Evolutionary conservation across 2,329 filamentous ascomycete species (phyloP).

Genomic region (Coniochaeta sp.): DNA sequence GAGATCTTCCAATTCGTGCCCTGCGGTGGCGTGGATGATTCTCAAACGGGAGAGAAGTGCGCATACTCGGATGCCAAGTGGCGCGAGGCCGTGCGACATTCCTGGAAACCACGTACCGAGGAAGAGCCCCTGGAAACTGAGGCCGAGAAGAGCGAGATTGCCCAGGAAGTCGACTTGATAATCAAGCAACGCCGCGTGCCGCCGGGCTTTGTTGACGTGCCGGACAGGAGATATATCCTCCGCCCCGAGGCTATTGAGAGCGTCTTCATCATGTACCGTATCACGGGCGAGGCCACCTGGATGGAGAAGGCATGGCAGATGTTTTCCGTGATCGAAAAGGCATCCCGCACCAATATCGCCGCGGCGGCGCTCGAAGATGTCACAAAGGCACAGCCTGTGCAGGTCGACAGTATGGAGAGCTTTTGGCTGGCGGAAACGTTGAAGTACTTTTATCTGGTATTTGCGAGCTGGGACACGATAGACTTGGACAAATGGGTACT

Average conservation of each 20-base stretch:
- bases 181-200: constrained; percentile 34
- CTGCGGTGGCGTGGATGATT: constrained; percentile 18
- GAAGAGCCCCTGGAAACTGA: neutral
- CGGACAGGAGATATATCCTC: constrained; percentile 54
- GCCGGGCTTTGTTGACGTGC: constrained; percentile 46
- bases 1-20: constrained; percentile 46
- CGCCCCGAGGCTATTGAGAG: constrained; percentile 75
- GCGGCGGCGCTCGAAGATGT: constrained; percentile 62
- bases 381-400: constrained; percentile 29
- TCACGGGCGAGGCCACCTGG: constrained; percentile 60
- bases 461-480: constrained; percentile 48
- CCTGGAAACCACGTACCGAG: constrained; percentile 5
- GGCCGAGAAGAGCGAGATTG: neutral
- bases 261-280: constrained; percentile 69
- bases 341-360: constrained; percentile 54
- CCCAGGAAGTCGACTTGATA: neutral
- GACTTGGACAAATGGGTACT: constrained; percentile 57
- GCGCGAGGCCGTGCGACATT: constrained; percentile 12
- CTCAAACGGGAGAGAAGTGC: constrained; percentile 14
- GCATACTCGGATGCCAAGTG: constrained; percentile 15
- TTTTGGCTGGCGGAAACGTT: constrained; percentile 67
- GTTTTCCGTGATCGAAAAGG: constrained; percentile 56
- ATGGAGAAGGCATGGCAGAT: constrained; percentile 67
- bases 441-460: constrained; percentile 60
- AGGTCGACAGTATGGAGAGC: constrained; percentile 62